A percentile compares a stretch with the other conserved stretches of the same genome.
phyloP scores from a whole-genome alignment of 495 filamentous ascomycete species.

The Talaromyces adpressus region DNA sequence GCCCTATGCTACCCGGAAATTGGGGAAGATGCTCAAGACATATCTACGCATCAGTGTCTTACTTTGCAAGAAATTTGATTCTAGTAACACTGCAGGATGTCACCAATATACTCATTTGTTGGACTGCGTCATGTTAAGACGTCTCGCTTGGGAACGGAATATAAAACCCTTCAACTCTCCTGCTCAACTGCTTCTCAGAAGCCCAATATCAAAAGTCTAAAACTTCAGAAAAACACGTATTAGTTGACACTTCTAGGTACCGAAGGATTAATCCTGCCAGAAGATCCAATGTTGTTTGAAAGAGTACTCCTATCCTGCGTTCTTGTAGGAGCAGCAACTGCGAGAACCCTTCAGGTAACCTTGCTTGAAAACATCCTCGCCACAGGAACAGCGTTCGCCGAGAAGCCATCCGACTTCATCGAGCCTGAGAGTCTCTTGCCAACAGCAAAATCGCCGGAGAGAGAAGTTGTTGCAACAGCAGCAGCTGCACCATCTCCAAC shows the following conservation, averaged over 20 bases:
- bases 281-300: not conserved
- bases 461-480: constrained; percentile 18
- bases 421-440: not conserved
- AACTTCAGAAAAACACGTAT: not conserved
- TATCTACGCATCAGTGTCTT: not conserved
- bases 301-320: not conserved
- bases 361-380: not conserved
- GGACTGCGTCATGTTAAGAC: not conserved
- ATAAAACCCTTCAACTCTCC: not conserved
- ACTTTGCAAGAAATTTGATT: not conserved
- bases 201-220: not conserved
- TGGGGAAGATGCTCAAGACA: not conserved
- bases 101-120: not conserved
- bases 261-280: not conserved
- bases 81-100: not conserved
- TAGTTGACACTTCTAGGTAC: not conserved
- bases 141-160: not conserved
- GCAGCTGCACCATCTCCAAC: constrained; percentile 4
- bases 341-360: not conserved
- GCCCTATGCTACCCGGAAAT: too few relatives aligned
- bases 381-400: not conserved
- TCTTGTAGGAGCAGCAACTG: not conserved
- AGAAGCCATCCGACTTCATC: not conserved
- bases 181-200: not conserved
- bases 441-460: not conserved